Evolutionary conservation across 2,329 filamentous ascomycete genomes (phyloP).

Genomic region (Coniochaeta prunicola): DNA sequence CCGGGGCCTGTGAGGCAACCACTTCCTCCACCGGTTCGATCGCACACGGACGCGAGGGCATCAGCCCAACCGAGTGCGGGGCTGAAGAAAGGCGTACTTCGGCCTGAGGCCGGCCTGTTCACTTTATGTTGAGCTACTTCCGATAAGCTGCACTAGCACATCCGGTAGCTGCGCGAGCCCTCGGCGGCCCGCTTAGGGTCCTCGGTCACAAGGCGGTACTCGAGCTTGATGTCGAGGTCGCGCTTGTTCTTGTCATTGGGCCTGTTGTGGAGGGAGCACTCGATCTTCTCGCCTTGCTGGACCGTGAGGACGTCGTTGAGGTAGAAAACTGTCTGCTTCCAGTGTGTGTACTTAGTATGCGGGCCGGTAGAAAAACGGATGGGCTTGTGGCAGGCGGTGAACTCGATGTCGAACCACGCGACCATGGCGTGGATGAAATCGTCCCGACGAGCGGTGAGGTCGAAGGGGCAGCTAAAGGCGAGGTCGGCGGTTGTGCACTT

Average conservation of each 20-base stretch:
- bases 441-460: conserved; percentile 69
- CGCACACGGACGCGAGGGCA: neutral
- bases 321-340: conserved; percentile 99
- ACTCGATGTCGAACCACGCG: conserved; percentile 99
- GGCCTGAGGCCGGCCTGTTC: neutral
- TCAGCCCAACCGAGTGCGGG: neutral
- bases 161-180: conserved; percentile 74
- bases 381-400: conserved; percentile 95
- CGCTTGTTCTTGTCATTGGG: conserved; percentile 92
- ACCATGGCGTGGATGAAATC: conserved; percentile 97
- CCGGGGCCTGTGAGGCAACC: neutral
- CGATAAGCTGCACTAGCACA: conserved; percentile 42
- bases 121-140: neutral
- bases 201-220: conserved; percentile 71
- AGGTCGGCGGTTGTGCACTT: conserved; percentile 79
- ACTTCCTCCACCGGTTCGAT: neutral
- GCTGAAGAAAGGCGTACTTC: neutral
- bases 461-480: conserved; percentile 73
- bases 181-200: conserved; percentile 62
- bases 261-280: conserved; percentile 68
- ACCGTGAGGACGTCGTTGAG: conserved; percentile 88
- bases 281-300: conserved; percentile 74
- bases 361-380: conserved; percentile 95
- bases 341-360: conserved; percentile 98
- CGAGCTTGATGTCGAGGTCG: conserved; percentile 85